Conservation (phyloP, 2,329 filamentous ascomycete species). For the Scytalidium lignicola region DNA sequence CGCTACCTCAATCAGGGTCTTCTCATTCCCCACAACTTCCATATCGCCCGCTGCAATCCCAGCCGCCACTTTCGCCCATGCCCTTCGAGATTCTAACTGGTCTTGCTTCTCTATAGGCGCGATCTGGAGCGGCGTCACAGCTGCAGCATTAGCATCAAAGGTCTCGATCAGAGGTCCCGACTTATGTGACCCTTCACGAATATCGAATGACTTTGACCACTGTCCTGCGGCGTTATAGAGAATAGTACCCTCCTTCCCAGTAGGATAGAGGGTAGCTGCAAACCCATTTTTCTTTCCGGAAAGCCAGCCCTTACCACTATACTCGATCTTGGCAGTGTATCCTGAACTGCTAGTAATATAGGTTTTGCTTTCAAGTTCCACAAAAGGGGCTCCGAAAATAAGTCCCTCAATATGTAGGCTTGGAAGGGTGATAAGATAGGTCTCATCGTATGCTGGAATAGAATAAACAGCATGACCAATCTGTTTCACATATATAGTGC, state of each 20-base stretch:
- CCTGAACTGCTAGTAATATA: constrained; percentile 84
- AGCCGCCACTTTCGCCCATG: constrained; percentile 80
- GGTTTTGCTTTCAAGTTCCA: constrained; percentile 81
- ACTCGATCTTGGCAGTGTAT: constrained; percentile 86
- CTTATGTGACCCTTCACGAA: constrained; percentile 62
- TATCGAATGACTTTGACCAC: constrained; percentile 80
- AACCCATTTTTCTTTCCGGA: constrained; percentile 95
- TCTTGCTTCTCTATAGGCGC: constrained; percentile 74
- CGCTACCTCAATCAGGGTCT: constrained; percentile 83
- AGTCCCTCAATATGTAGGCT: constrained; percentile 90
- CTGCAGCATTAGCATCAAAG: constrained; percentile 53
- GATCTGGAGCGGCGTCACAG: constrained; percentile 64
- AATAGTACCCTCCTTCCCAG: constrained; percentile 65
- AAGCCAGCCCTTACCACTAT: constrained; percentile 89
- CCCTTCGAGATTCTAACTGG: constrained; percentile 78
- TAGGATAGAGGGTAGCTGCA: constrained; percentile 65
- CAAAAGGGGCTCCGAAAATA: constrained; percentile 79
- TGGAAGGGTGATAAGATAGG: constrained; percentile 87
- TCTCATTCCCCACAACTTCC: constrained; percentile 72
- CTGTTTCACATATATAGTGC: constrained; percentile 92
- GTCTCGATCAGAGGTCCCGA: constrained; percentile 49
- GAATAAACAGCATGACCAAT: constrained; percentile 84
- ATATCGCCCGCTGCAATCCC: constrained; percentile 80
- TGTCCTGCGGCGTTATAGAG: constrained; percentile 82
- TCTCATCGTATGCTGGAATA: constrained; percentile 51